Conservation (phyloP, 2,329 filamentous ascomycete genomes). For the Sporothrix pseudoabietina region DNA sequence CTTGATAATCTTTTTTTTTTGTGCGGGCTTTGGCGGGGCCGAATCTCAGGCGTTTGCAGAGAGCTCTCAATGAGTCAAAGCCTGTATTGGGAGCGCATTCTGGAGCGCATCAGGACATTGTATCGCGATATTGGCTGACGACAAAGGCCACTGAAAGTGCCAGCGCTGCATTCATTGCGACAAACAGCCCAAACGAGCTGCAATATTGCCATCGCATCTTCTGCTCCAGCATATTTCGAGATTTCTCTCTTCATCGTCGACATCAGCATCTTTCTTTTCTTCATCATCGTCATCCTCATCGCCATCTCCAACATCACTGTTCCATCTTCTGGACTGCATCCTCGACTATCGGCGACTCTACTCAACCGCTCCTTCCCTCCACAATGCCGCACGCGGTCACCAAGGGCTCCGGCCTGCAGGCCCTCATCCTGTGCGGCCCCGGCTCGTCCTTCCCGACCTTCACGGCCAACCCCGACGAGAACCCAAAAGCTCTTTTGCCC, state of each 20-base stretch:
- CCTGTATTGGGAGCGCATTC: constrained; percentile 2
- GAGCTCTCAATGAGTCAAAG: constrained; percentile 27
- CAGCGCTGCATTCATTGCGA: neutral
- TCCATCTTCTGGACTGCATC: neutral
- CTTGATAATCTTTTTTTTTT: neutral
- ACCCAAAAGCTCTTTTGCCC: constrained; percentile 78
- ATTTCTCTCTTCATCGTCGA: neutral
- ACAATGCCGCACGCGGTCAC: constrained; percentile 75
- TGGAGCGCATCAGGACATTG: constrained; percentile 9
- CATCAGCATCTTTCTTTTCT: neutral
- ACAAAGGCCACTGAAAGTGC: neutral
- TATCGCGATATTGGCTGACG: constrained; percentile 10
- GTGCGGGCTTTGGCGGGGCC: constrained; percentile 17
- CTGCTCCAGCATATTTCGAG: neutral
- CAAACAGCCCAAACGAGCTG: neutral
- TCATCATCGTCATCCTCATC: neutral
- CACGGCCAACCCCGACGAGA: constrained; percentile 75
- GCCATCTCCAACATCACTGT: neutral
- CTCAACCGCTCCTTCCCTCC: constrained; percentile 4
- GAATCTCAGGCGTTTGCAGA: constrained; percentile 18
- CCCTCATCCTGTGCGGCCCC: constrained; percentile 79
- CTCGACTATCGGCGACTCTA: neutral
- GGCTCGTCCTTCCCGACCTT: constrained; percentile 82
- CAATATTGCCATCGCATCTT: neutral
- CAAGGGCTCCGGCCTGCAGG: constrained; percentile 74